phyloP scores from a whole-genome alignment of 768 basidiomycete genomes.

The Cystofilobasidium macerans region DNA sequence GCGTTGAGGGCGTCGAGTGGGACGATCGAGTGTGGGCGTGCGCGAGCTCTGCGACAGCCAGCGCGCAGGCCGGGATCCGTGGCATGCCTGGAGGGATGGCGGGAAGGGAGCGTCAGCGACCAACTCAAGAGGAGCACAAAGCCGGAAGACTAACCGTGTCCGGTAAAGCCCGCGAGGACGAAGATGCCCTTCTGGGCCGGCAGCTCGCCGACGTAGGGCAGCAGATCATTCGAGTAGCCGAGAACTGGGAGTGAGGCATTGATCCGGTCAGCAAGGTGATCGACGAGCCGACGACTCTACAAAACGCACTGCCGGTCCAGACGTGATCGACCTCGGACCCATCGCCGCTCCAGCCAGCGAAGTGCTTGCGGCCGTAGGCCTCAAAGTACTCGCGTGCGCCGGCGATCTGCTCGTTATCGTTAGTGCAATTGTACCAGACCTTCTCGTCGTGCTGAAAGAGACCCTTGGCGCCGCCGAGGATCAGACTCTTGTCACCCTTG shows the following conservation, averaged over 20 bases:
- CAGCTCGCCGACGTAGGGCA: slow-evolving; percentile 29
- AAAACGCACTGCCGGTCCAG: slow-evolving; percentile 30
- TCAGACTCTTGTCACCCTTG: slow-evolving; percentile 28
- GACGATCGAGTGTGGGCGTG: slow-evolving; percentile 9
- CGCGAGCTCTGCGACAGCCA: slow-evolving; percentile 25
- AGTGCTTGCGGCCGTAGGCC: slow-evolving; percentile 29
- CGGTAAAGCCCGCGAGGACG: slow-evolving; percentile 31
- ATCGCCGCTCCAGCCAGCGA: slow-evolving; percentile 29
- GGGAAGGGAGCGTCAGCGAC: neutral
- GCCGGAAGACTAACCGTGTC: slow-evolving; percentile 29
- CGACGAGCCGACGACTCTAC: no score
- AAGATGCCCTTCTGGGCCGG: slow-evolving; percentile 29
- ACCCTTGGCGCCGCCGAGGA: slow-evolving; percentile 32
- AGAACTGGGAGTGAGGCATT: slow-evolving; percentile 25
- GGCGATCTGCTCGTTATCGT: slow-evolving; percentile 29
- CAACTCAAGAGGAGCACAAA: neutral
- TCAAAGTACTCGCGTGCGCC: slow-evolving; percentile 30
- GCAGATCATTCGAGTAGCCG: slow-evolving; percentile 31
- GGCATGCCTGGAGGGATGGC: slow-evolving; percentile 29
- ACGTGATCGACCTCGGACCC: slow-evolving; percentile 31
- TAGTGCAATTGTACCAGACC: slow-evolving; percentile 29
- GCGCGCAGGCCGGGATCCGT: slow-evolving; percentile 29
- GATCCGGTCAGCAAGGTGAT: neutral
- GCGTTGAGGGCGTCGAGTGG: neutral
- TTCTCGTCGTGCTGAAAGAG: slow-evolving; percentile 23